Evolutionary conservation across 495 filamentous ascomycete species (phyloP).

Genomic region (Daldinia concentrica): DNA sequence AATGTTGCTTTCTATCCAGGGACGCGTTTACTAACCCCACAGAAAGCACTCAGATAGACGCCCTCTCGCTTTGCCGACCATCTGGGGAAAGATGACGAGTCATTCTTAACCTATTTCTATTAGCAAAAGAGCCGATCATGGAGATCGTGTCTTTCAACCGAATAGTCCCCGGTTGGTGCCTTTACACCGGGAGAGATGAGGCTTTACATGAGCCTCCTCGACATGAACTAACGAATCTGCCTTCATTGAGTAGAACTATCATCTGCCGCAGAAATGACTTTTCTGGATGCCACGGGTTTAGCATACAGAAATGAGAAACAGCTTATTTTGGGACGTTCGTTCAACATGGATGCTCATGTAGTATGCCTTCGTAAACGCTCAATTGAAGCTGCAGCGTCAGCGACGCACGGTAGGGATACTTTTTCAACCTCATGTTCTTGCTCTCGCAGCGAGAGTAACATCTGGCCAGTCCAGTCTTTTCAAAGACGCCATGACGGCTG

Average conservation of each 20-base stretch:
- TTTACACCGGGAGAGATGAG: slow-evolving; percentile 9
- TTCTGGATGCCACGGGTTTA: neutral
- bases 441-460: slow-evolving; percentile 13
- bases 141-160: slow-evolving; percentile 24
- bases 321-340: slow-evolving; percentile 11
- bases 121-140: slow-evolving; percentile 30
- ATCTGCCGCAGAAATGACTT: neutral
- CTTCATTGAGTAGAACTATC: neutral
- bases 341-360: slow-evolving; percentile 11
- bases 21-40: slow-evolving; percentile 34
- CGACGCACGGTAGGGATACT: slow-evolving; percentile 13
- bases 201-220: slow-evolving; percentile 11
- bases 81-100: slow-evolving; percentile 41
- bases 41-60: slow-evolving; percentile 8
- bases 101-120: slow-evolving; percentile 16
- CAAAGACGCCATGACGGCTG: slow-evolving; percentile 24
- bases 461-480: slow-evolving; percentile 31
- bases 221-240: neutral
- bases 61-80: slow-evolving; percentile 34
- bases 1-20: slow-evolving; percentile 22
- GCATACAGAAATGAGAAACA: neutral
- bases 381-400: slow-evolving; percentile 20
- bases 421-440: slow-evolving; percentile 30
- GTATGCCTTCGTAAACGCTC: slow-evolving; percentile 10
- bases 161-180: neutral